These are phyloP conservation scores for Leavenworthia alabamica DNA, from an alignment of 345 rosid genomes.

Conservation along the genomic window DNA sequence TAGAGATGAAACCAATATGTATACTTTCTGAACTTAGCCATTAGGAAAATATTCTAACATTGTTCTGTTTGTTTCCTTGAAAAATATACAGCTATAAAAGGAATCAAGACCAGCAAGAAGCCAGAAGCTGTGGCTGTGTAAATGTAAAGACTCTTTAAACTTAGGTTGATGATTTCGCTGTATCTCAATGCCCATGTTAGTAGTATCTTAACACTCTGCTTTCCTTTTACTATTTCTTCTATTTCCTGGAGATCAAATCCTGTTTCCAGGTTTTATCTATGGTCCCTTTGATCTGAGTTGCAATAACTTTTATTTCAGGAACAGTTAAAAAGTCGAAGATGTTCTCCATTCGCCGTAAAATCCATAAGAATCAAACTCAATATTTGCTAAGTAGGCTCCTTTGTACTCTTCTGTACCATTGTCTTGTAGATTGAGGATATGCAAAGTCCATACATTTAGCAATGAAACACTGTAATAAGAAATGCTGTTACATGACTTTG, in stretches of 20 bases:
- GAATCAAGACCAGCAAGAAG: conserved; percentile 85
- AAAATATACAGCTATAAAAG: conserved; percentile 62
- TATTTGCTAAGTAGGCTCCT: not conserved
- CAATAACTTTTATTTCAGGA: conserved; percentile 4
- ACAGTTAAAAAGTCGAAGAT: not conserved
- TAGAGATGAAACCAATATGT: not conserved
- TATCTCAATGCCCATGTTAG: too few species aligned
- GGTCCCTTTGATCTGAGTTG: not conserved
- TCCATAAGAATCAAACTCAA: not conserved
- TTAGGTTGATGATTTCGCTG: conserved; percentile 6
- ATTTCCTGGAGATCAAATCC: not conserved
- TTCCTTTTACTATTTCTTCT: not conserved
- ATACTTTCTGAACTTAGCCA: not conserved
- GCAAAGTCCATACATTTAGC: conserved; percentile 2
- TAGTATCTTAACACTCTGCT: too few species aligned
- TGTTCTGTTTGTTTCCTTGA: conserved; percentile 4
- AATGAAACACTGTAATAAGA: conserved; percentile 16
- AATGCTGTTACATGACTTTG: conserved; percentile 11
- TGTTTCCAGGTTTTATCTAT: not conserved
- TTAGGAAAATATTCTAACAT: not conserved
- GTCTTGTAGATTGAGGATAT: conserved; percentile 2
- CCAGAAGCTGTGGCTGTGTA: conserved; percentile 79
- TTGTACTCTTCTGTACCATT: conserved; percentile 15
- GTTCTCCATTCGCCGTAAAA: not conserved
- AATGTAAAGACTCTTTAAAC: too few species aligned